phyloP scores from a whole-genome alignment of 2,329 filamentous ascomycete genomes.

The Trichophyton benhamiae region DNA sequence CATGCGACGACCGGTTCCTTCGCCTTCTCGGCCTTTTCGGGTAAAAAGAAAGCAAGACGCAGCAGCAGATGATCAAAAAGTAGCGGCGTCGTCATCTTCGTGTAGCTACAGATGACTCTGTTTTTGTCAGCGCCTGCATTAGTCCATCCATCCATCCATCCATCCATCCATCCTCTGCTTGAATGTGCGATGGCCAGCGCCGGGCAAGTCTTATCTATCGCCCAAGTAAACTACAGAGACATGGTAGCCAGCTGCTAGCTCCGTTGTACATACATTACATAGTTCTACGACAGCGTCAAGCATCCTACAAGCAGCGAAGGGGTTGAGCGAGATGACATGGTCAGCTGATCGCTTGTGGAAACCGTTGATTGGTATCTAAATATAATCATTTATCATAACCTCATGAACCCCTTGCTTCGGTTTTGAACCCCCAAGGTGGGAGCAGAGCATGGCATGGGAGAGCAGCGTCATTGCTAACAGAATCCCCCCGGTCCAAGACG shows the following conservation, averaged over 20 bases:
- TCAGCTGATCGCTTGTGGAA: conserved; percentile 1
- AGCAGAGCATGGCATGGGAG: too few relatives aligned
- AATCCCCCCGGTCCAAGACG: neutral
- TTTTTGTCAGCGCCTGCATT: neutral
- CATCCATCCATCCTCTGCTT: neutral
- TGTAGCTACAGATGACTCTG: neutral
- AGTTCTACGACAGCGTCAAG: neutral
- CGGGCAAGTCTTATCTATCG: neutral
- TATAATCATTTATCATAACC: conserved; percentile 1
- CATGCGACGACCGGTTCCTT: neutral
- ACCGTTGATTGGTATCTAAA: conserved; percentile 3
- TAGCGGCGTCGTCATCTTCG: neutral
- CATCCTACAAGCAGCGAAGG: neutral
- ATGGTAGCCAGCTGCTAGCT: too few relatives aligned
- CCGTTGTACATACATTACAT: too few relatives aligned
- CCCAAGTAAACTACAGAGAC: too few relatives aligned
- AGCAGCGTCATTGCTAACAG: neutral
- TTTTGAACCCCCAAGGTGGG: neutral
- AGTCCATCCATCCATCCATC: neutral
- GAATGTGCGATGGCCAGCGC: neutral
- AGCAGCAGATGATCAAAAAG: neutral
- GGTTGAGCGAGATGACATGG: neutral
- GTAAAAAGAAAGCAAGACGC: neutral
- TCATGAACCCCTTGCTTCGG: neutral
- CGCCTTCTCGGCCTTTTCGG: neutral